Evolutionary conservation across 2,329 filamentous ascomycete species (phyloP).

Genomic region (Ophiostoma quercus): DNA sequence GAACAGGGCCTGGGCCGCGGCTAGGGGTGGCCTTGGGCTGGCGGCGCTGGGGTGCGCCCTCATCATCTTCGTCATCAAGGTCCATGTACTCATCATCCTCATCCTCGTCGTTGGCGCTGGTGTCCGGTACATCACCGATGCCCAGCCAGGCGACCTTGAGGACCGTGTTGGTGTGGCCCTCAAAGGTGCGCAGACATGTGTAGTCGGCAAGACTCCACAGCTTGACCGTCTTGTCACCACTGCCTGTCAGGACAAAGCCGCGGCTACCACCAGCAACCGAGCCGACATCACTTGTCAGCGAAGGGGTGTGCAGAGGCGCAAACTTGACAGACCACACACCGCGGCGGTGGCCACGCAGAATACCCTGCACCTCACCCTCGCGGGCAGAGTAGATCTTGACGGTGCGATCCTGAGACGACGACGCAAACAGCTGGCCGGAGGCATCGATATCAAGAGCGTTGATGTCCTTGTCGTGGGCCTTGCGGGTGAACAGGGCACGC

Average conservation of each 20-base stretch:
- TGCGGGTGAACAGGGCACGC: conserved; percentile 78
- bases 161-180: conserved; percentile 93
- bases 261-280: conserved; percentile 60
- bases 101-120: conserved; percentile 41
- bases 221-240: conserved; percentile 92
- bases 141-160: conserved; percentile 87
- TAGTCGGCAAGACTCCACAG: conserved; percentile 93
- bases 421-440: conserved; percentile 76
- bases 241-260: conserved; percentile 81
- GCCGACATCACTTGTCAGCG: conserved; percentile 65
- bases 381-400: conserved; percentile 95
- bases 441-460: conserved; percentile 84
- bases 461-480: conserved; percentile 98
- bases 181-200: conserved; percentile 85
- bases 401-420: conserved; percentile 91
- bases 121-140: conserved; percentile 44
- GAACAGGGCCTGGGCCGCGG: conserved; percentile 38
- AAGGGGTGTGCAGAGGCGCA: conserved; percentile 70
- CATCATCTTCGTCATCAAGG: conserved; percentile 13
- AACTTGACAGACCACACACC: conserved; percentile 96
- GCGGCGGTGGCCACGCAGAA: conserved; percentile 84
- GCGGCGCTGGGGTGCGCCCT: not conserved
- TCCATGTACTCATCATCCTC: conserved; percentile 20
- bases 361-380: conserved; percentile 84
- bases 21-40: not conserved